Base-by-base conservation (phyloP, 768 basidiomycete species). In the Butyriboletus loyo region DNA sequence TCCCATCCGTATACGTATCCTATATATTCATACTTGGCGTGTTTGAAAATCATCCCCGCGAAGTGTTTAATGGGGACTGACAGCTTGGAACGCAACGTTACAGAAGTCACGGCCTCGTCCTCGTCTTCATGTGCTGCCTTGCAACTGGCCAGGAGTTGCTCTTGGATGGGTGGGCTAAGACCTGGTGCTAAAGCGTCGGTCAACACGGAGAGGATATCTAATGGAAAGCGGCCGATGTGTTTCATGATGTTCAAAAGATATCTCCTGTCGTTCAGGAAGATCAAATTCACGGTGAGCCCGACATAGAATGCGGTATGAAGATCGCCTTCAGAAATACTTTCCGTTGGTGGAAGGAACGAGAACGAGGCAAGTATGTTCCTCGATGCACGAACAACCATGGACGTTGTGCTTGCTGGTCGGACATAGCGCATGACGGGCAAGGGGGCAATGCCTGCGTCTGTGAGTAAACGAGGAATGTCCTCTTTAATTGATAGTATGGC, bases 1-100 rank as follows among this genome's bases (percentile, higher is more conserved):
- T 80, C 77, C 80, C 80, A 82, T 9, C 73, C 75, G 46, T 71
- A 67, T 36, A 81, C 75, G 41, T 74, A 75, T 21, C 76, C 79
- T 8, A 67, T 49, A 57, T 79, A 78, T 7, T 62, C 66, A 47
- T 73, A 74, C 42, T 56, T 65, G 35, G 44, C 60, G 57, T 80
- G 78, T 44, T 60, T 58, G 50, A 80, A 77, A 27, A 76, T 64
- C 75, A 78, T 74, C 11, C 81, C 81, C 28, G 80, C 78, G 51
- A 77, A 80, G 58, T 75, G 70, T 57, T 69, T 66, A 11, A 80
- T 64, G 51, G 50, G 36, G 27, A 38, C 32, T 15, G 45, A 36
- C 46, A 60, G 32, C 38, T 55, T 57, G 28, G 69, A 70, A 14
- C 72, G 69, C 28, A 59, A 46, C 36, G 53, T 60, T 13, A 65